Percentiles rank a stretch among this genome's conserved stretches.
Conservation (phyloP, 108 stramenopile genomes). For the Phaeodactylum tricornutum region DNA sequence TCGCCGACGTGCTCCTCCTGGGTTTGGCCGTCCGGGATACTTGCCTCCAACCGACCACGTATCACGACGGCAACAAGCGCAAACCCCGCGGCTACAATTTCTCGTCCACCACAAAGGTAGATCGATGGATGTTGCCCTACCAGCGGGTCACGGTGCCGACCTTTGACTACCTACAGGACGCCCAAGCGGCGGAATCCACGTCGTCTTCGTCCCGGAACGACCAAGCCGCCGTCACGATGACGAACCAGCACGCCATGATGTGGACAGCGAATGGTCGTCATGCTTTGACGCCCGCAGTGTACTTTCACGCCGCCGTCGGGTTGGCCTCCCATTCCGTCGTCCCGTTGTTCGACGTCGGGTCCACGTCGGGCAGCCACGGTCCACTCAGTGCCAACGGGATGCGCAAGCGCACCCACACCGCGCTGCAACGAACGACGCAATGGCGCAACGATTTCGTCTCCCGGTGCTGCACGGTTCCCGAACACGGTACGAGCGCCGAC, state of each 20-base stretch:
- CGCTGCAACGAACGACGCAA: constrained; percentile 7
- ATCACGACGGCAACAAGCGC: constrained; percentile 17
- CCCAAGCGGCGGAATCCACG: constrained; percentile 19
- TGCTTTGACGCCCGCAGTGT: constrained; percentile 38
- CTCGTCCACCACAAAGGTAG: constrained; percentile 13
- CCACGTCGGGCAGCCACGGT: too few species aligned
- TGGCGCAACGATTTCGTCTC: constrained; percentile 15
- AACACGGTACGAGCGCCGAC: too few species aligned
- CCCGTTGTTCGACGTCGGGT: constrained; percentile 22
- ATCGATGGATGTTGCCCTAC: constrained; percentile 40
- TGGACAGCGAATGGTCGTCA: constrained; percentile 72
- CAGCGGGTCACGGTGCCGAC: constrained; percentile 52
- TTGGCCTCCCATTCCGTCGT: constrained; percentile 16
- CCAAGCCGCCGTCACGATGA: too few species aligned
- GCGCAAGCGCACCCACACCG: constrained; percentile 14
- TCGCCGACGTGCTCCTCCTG: constrained; percentile 27
- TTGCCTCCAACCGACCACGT: constrained; percentile 40
- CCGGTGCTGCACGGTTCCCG: neutral
- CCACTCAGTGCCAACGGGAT: too few species aligned
- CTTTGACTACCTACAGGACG: constrained; percentile 23
- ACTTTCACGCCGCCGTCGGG: constrained; percentile 23
- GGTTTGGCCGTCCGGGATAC: constrained; percentile 67
- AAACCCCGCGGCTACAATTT: constrained; percentile 63
- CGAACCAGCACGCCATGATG: constrained; percentile 36
- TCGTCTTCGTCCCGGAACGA: too few species aligned